Evolutionary conservation across 768 basidiomycete genomes (phyloP).

Genomic region (Amanita molliuscula): DNA sequence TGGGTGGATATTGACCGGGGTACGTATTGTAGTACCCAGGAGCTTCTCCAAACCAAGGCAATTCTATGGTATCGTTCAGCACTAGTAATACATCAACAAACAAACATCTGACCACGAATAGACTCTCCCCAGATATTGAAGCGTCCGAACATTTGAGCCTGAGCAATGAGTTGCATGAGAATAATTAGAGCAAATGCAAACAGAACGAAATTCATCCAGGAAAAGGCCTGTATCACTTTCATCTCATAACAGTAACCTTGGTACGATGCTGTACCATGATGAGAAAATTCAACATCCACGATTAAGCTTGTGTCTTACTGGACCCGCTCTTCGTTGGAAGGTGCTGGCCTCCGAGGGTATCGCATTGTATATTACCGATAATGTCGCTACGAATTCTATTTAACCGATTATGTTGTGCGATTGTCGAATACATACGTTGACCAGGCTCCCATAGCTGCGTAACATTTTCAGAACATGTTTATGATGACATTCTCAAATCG

Average conservation of each 20-base stretch:
- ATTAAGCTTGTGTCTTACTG: constrained; percentile 28
- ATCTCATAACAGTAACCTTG: constrained; percentile 65
- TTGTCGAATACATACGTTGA: constrained; percentile 36
- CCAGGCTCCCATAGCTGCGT: constrained; percentile 66
- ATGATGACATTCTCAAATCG: background rate
- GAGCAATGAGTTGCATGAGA: constrained; percentile 44
- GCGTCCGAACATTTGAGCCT: constrained; percentile 44
- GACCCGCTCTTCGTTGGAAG: constrained; percentile 41
- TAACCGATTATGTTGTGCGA: background rate
- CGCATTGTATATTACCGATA: constrained; percentile 56
- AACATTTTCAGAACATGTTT: constrained; percentile 1
- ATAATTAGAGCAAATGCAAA: constrained; percentile 40
- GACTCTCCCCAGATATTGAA: constrained; percentile 49
- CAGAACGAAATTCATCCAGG: constrained; percentile 58
- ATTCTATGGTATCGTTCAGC: constrained; percentile 25
- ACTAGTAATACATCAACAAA: background rate
- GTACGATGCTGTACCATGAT: constrained; percentile 33
- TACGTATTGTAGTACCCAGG: constrained; percentile 49
- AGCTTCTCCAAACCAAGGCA: constrained; percentile 70
- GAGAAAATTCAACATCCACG: constrained; percentile 2
- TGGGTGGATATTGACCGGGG: constrained; percentile 21
- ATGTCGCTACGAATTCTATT: constrained; percentile 41
- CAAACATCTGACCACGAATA: constrained; percentile 28
- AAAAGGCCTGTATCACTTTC: constrained; percentile 71
- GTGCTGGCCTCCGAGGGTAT: constrained; percentile 28